Evolutionary conservation across 306 rosid species (phyloP).

Genomic region (Calophaca sinica): DNA sequence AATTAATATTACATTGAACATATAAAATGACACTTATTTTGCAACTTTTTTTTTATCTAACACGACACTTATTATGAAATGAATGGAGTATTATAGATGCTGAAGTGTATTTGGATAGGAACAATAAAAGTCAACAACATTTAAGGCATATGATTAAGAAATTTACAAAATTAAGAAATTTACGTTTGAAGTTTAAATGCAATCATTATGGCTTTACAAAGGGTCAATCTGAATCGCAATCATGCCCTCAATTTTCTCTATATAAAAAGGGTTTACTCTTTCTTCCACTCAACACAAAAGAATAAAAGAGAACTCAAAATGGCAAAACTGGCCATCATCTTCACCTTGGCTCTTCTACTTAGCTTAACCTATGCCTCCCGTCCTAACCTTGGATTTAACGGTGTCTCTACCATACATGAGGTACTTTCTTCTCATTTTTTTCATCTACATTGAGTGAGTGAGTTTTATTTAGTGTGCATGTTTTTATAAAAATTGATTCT

Average conservation of each 20-base stretch:
- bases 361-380: slow-evolving; percentile 55
- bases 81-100: no score
- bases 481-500: neutral
- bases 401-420: slow-evolving; percentile 33
- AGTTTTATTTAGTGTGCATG: no score
- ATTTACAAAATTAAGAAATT: neutral
- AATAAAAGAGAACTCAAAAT: slow-evolving; percentile 29
- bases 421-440: slow-evolving; percentile 35
- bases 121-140: slow-evolving; percentile 5
- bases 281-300: slow-evolving; percentile 30
- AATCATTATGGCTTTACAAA: slow-evolving; percentile 22
- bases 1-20: no score
- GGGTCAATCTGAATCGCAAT: neutral
- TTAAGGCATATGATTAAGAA: slow-evolving; percentile 3
- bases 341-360: slow-evolving; percentile 58
- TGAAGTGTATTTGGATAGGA: no score
- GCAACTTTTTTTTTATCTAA: no score
- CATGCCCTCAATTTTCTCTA: slow-evolving; percentile 5
- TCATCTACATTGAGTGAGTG: no score
- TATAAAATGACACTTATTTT: no score
- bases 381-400: slow-evolving; percentile 24
- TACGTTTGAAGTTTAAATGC: neutral
- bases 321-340: slow-evolving; percentile 54
- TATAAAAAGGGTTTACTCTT: neutral
- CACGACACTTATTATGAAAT: no score